Base-by-base conservation (phyloP, 139 green algal species). In the Chlamydomonas applanata region DNA sequence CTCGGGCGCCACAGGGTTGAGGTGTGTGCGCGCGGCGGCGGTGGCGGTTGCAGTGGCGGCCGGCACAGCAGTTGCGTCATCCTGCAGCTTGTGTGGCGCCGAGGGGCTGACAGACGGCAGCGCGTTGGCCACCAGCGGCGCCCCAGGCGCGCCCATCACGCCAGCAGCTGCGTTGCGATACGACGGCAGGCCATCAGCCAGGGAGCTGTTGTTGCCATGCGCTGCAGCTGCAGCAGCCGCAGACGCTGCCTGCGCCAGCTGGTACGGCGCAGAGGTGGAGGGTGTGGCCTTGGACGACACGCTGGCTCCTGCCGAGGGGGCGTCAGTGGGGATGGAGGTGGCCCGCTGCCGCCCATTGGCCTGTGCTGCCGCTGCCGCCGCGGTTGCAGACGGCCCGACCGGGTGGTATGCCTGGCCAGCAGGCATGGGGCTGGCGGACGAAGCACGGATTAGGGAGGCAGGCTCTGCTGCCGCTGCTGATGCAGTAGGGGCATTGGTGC, bases 141-240 rank as follows among this genome's bases (percentile, higher is more conserved):
- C 40, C 7, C 40, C 40, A 49, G 40, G 40, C 11, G 40, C 46
- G 2, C 40, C 29, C 49, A 76, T 59, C 45, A 76, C 60, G 30
- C 82, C 82, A 30, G 82, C 75, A 7, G 77, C 75, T 14, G 79
- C 83, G 62, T 85, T 88, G 45, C 83, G 74, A 45, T 86, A 86
- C 13, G 76, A 81, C 0, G 78, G 72, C 16, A 74, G 40, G 7
- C 7, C 40, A 49, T 49, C 40, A 49, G 7, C 40, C 40, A 49
- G 40, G 7, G 40, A 49, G 40, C 40, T 49, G 40, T 7, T 11
- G 11, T 49, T 49, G 40, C 40, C 40, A 49, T 49, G 40, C 40
- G 30, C 4, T 56, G 35, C 36, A 74, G 27, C 64, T 73, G 79
- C 70, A 66, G 78, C 56, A 36, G 53, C 64, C 70, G 79, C 70